Evolutionary conservation across 768 basidiomycete species (phyloP), one percentile per base, ranked within the genome.

Genomic region (Boletus reticulatus): DNA sequence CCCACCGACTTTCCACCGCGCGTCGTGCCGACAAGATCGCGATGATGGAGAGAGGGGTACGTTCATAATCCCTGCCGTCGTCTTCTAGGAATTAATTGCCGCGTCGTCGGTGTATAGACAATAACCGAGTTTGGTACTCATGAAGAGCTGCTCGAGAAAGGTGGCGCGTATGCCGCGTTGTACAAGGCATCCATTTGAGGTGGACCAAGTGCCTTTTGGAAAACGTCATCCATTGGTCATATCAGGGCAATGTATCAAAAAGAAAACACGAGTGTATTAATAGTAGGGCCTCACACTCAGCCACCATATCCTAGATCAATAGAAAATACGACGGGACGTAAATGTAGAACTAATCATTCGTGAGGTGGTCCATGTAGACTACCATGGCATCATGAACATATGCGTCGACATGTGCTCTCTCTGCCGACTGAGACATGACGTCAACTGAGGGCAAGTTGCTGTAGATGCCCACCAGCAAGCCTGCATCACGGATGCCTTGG

Each of bases 1-100:
- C 91, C 7, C 91, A 93, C 73, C 82, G 88, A 57, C 80, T 93
- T 55, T 84, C 87, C 24, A 88, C 87, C 43, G 89, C 90, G 19
- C 85, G 89, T 4, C 83, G 88, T 42, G 91, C 91, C 58, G 89
- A 93, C 74, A 91, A 90, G 72, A 82, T 92, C 60, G 89, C 88
- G 42, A 88, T 91, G 84, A 89, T 92, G 87, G 86, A 91, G 62
- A 79, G 80, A 63, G 89, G 89, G 53, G 79, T 80, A 60, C 57
- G 78, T 76, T n/a, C 42, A 44, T 55, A 13, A 49, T 32, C 45
- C 50, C 32, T 27, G 58, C 48, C 56, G 19, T 43, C 54, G 43
- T 46, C 57, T 59, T 53, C 46, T 53, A 31, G 16, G 34, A 20
- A 46, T 59, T 67, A 59, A 67, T 70, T 27, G 55, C 66, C 64